Percentiles rank a stretch among this genome's conserved stretches.
phyloP scores from a whole-genome alignment of 345 rosid species.

The Euphorbia pulcherrima region DNA sequence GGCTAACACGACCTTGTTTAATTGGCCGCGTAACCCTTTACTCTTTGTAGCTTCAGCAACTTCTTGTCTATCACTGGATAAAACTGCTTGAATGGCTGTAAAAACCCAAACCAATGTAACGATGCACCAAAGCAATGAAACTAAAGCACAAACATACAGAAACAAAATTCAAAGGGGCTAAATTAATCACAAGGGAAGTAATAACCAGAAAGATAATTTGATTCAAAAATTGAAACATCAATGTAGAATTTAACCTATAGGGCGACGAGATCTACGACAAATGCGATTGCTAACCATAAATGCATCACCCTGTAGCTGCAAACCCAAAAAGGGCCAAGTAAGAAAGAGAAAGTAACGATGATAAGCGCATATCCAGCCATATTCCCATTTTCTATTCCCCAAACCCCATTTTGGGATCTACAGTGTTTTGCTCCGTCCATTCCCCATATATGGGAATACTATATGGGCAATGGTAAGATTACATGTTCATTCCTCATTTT shows the following conservation, averaged over 20 bases:
- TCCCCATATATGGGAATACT: no score
- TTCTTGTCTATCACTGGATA: slow-evolving; percentile 38
- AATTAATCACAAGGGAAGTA: no score
- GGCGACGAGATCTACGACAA: slow-evolving; percentile 9
- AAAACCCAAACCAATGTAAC: neutral
- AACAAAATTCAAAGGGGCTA: neutral
- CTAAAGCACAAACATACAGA: neutral
- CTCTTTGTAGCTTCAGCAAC: slow-evolving; percentile 29
- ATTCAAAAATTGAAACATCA: neutral
- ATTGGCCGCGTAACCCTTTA: slow-evolving; percentile 65
- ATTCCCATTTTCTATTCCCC: no score
- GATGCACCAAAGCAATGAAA: neutral
- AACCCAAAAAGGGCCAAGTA: neutral
- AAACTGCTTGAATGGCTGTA: slow-evolving; percentile 59
- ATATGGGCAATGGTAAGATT: no score
- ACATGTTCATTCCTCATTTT: no score
- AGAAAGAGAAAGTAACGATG: neutral
- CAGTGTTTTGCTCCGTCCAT: neutral
- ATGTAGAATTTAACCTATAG: slow-evolving; percentile 28
- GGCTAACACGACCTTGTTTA: slow-evolving; percentile 90
- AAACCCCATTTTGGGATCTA: no score
- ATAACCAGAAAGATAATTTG: neutral
- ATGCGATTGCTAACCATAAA: slow-evolving; percentile 14
- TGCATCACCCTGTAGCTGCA: slow-evolving; percentile 31
- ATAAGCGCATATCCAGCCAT: no score